Base-by-base conservation (phyloP, 331 rosid genomes). In the Telfairia occidentalis region DNA sequence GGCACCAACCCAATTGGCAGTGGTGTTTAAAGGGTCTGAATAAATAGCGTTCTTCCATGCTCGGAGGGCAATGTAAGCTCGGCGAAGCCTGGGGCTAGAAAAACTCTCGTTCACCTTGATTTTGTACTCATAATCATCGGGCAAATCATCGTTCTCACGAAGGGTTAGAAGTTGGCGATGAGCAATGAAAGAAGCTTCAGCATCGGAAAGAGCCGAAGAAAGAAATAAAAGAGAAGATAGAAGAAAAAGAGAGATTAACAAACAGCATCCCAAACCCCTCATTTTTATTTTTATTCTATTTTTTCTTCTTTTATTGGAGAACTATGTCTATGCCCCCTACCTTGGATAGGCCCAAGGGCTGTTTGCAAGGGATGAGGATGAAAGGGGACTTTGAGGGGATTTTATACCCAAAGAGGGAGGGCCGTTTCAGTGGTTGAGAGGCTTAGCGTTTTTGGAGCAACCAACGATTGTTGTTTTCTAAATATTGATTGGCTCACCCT, bases 151-250 rank as follows among this genome's bases (percentile, higher is more conserved):
- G 0, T 78, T 77, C 61, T 83, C 85, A 0, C 13, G 65, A 7
- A 84, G 76, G 57, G 70, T 54, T 18, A 79, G 24, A 48, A 88
- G 73, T 45, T 88, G 92, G 58, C 90, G 89, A 73, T 79, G 85
- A 1, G 79, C 80, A n/a, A 88, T 83, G 71, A 30, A 53, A 2
- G 83, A 78, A 16, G 40, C 86, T 78, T 88, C 84, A 5, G 13
- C 69, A 10, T 65, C 43, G 10, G 92, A 83, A 48, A 88, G 73
- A 11, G 89, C 85, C 45, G n/a, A 61, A 5, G 79, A 45, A 4
- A 55, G 26, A 59, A 81, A 24, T 18, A 35, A 35, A 38, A 52
- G 11, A 0, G 78, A 19, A 7, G 81, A 77, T 2, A 69, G 23
- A 23, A 82, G 65, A n/a, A 76, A 24, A 1, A 86, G 15, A 5